These are phyloP conservation scores for Lichina pygmaea DNA, from an alignment of 495 filamentous ascomycete species.

Conservation along the genomic window DNA sequence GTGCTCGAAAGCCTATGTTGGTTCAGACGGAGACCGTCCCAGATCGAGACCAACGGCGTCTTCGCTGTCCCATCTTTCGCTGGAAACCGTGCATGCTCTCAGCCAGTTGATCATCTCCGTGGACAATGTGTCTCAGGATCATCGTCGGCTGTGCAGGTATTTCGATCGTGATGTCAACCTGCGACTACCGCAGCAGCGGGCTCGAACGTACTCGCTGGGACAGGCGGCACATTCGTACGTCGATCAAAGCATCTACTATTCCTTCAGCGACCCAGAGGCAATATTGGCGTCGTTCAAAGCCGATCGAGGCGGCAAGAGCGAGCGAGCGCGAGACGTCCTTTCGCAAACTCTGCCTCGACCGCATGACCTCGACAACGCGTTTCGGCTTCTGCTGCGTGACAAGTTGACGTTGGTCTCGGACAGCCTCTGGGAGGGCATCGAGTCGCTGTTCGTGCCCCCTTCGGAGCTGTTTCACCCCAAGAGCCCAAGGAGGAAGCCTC, in stretches of 20 bases:
- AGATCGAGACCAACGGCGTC: constrained; percentile 4
- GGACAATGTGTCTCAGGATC: neutral
- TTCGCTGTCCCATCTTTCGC: constrained; percentile 17
- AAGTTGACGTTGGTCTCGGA: constrained; percentile 31
- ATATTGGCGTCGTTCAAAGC: constrained; percentile 37
- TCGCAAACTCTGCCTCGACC: neutral
- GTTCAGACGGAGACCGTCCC: neutral
- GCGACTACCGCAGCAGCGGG: no score
- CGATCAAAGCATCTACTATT: constrained; percentile 48
- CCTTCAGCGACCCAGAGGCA: constrained; percentile 36
- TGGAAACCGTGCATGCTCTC: constrained; percentile 13
- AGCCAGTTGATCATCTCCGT: constrained; percentile 7
- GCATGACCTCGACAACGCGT: constrained; percentile 10
- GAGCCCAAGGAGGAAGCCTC: constrained; percentile 6
- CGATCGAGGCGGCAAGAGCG: constrained; percentile 7
- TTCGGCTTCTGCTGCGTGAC: constrained; percentile 7
- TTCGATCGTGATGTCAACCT: neutral
- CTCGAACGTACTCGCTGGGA: no score
- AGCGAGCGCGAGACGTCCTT: constrained; percentile 1
- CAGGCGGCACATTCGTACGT: constrained; percentile 27
- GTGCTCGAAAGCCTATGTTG: no score
- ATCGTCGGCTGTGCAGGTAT: neutral
- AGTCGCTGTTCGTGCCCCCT: constrained; percentile 38
- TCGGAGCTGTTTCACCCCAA: constrained; percentile 19
- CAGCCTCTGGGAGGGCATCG: constrained; percentile 50